Percentiles rank a stretch among this genome's conserved stretches.
phyloP scores from a whole-genome alignment of 257 asterid species.

The Fraxinus pennsylvanica region DNA sequence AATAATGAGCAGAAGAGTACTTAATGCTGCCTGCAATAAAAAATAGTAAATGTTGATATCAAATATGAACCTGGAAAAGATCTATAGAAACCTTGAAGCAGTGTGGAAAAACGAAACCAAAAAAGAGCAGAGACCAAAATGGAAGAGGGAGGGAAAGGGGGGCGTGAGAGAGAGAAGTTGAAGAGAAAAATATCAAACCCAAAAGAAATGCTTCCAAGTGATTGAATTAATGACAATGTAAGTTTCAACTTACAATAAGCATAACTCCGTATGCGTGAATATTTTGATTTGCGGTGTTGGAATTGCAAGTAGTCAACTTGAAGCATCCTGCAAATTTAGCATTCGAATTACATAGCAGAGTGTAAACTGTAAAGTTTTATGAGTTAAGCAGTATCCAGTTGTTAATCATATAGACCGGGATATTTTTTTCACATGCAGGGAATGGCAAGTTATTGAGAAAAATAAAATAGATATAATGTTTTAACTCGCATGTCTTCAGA shows the following conservation, averaged over 20 bases:
- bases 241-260: slow-evolving; percentile 65
- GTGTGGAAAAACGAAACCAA: slow-evolving; percentile 1
- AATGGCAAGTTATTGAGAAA: neutral
- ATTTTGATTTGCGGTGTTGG: slow-evolving; percentile 64
- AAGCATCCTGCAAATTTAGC: slow-evolving; percentile 58
- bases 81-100: neutral
- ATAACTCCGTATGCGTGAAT: slow-evolving; percentile 79
- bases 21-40: slow-evolving; percentile 69
- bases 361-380: slow-evolving; percentile 30
- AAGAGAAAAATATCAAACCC: neutral
- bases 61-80: neutral
- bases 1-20: slow-evolving; percentile 73
- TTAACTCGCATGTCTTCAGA: slow-evolving; percentile 1
- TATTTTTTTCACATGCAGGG: neutral
- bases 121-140: neutral
- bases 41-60: slow-evolving; percentile 1
- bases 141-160: neutral
- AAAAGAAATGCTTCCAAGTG: slow-evolving; percentile 2
- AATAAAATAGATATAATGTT: neutral
- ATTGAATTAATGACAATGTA: slow-evolving; percentile 1
- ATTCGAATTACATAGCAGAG: slow-evolving; percentile 13
- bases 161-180: neutral
- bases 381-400: neutral
- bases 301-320: slow-evolving; percentile 65
- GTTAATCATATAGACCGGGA: slow-evolving; percentile 13